A percentile compares a stretch with the other conserved stretches of the same genome.
These are phyloP conservation scores for Sphaerostilbella broomeana DNA, from an alignment of 2,329 filamentous ascomycete genomes.

Conservation along the genomic window DNA sequence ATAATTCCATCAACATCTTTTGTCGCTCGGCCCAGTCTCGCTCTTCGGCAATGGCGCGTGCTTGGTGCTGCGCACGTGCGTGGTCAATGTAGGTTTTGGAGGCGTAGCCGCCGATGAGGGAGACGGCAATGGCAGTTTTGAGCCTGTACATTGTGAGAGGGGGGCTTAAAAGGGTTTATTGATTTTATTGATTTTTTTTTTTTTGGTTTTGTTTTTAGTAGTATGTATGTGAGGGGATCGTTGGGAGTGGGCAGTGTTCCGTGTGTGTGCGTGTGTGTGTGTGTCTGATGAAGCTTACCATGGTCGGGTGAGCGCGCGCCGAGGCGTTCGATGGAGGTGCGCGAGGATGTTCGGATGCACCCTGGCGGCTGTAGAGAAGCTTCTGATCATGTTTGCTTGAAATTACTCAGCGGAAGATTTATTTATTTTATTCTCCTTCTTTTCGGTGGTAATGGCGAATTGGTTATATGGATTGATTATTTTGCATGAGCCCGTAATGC, in stretches of 20 bases:
- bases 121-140: conserved; percentile 26
- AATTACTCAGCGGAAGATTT: too few relatives aligned
- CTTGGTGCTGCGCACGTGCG: conserved; percentile 21
- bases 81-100: conserved; percentile 28
- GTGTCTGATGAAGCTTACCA: conserved; percentile 16
- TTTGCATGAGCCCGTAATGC: too few relatives aligned
- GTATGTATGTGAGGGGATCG: not conserved
- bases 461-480: too few relatives aligned
- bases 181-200: not conserved
- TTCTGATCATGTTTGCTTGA: not conserved
- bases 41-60: conserved; percentile 27
- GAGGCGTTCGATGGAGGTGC: conserved; percentile 25
- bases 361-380: conserved; percentile 29
- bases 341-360: conserved; percentile 29
- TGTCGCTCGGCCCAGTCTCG: conserved; percentile 29
- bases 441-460: too few relatives aligned
- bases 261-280: not conserved
- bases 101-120: conserved; percentile 30
- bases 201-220: not conserved
- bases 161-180: too few relatives aligned
- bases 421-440: too few relatives aligned
- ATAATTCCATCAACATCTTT: conserved; percentile 41
- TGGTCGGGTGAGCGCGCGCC: conserved; percentile 26
- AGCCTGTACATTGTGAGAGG: too few relatives aligned
- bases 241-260: too few relatives aligned